Conservation (phyloP, 441 rosid genomes). For the Geranium incanum region DNA sequence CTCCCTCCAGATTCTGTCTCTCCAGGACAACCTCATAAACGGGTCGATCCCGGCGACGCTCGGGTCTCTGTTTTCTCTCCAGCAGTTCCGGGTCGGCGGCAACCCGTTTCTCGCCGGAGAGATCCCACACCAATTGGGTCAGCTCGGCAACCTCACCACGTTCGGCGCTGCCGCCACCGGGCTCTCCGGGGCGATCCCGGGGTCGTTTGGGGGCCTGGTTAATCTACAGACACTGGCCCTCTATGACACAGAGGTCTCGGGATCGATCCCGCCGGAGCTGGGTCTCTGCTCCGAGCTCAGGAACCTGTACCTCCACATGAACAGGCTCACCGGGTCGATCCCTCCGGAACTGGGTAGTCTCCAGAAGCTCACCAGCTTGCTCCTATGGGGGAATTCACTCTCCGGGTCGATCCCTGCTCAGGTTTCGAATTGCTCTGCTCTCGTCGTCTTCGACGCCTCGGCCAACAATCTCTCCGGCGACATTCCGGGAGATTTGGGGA, state of each 20-base stretch:
- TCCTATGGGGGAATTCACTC: conserved; percentile 76
- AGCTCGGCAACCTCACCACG: conserved; percentile 68
- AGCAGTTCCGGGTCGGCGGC: conserved; percentile 76
- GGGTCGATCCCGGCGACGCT: conserved; percentile 76
- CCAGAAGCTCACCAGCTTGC: conserved; percentile 84
- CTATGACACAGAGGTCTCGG: conserved; percentile 73
- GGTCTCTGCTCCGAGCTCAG: conserved; percentile 67
- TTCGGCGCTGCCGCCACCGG: conserved; percentile 81
- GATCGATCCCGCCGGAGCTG: conserved; percentile 71
- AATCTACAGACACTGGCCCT: conserved; percentile 79
- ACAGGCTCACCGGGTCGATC: conserved; percentile 75
- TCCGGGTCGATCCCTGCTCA: conserved; percentile 71
- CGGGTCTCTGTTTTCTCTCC: conserved; percentile 70
- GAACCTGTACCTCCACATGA: conserved; percentile 83
- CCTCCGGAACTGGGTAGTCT: conserved; percentile 72
- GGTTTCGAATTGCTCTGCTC: conserved; percentile 83
- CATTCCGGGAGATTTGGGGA: conserved; percentile 75
- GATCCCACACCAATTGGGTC: conserved; percentile 67
- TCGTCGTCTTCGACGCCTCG: conserved; percentile 83
- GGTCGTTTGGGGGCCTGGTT: conserved; percentile 69
- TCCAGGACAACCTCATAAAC: conserved; percentile 76
- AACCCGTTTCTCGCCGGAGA: conserved; percentile 69
- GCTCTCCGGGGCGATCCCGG: conserved; percentile 72
- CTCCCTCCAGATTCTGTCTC: conserved; percentile 62
- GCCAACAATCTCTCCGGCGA: conserved; percentile 69